Conservation (phyloP, 2,329 filamentous ascomycete genomes). For the Aspergillus awamori region DNA sequence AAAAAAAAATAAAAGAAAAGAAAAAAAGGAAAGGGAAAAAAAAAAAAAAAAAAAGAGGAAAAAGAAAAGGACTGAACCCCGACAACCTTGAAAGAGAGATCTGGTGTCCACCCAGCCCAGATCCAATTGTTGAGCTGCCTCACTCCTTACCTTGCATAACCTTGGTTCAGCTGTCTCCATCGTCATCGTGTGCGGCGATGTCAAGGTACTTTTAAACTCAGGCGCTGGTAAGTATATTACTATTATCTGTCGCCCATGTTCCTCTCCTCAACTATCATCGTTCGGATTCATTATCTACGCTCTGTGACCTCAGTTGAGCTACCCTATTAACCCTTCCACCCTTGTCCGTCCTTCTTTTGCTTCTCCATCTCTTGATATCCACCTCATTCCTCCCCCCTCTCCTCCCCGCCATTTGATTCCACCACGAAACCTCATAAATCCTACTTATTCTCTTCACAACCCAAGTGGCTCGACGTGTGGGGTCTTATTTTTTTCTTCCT, state of each 20-base stretch:
- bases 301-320: conserved; percentile 6
- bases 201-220: conserved; percentile 25
- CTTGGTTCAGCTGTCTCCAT: conserved; percentile 33
- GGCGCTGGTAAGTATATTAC: conserved; percentile 21
- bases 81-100: conserved; percentile 22
- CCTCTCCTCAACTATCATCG: conserved; percentile 12
- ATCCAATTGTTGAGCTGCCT: conserved; percentile 28
- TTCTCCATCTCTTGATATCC: conserved; percentile 6
- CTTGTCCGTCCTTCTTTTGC: background rate
- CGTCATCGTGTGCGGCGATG: conserved; percentile 30
- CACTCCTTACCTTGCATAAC: conserved; percentile 32
- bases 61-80: conserved; percentile 20
- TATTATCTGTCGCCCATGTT: conserved; percentile 23
- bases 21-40: conserved; percentile 1
- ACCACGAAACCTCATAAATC: conserved; percentile 3
- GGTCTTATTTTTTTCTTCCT: background rate
- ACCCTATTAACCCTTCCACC: background rate
- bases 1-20: background rate
- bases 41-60: conserved; percentile 13
- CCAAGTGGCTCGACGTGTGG: background rate
- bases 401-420: conserved; percentile 1
- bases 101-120: conserved; percentile 23
- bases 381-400: background rate
- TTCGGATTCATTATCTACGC: conserved; percentile 12
- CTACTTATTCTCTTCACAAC: background rate